phyloP scores from a whole-genome alignment of 2,329 filamentous ascomycete species.

The Cercospora sojina region DNA sequence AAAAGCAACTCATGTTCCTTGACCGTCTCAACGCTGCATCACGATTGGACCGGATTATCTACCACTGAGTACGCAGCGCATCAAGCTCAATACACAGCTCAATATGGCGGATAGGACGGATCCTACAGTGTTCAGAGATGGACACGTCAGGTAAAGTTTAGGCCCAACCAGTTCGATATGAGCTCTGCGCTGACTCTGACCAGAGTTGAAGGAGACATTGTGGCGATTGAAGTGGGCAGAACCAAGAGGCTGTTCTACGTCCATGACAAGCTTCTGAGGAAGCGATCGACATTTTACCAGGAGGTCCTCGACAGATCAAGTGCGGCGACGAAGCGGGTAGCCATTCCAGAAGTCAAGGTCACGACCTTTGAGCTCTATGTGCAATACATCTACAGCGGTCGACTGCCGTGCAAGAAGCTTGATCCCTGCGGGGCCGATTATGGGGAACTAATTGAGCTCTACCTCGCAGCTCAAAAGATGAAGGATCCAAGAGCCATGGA shows the following conservation, averaged over 20 bases:
- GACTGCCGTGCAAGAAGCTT: not conserved
- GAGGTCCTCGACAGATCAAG: no score
- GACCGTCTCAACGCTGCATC: no score
- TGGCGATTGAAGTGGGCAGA: not conserved
- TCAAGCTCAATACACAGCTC: not conserved
- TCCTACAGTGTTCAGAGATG: not conserved
- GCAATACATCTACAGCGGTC: slow-evolving; percentile 8
- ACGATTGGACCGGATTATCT: no score
- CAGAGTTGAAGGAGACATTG: not conserved
- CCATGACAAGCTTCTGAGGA: not conserved
- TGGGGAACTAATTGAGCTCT: not conserved
- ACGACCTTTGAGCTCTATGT: not conserved
- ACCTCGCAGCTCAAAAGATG: not conserved
- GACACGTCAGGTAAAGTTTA: not conserved
- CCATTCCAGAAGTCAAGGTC: no score
- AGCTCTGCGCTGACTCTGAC: not conserved
- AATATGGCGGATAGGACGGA: not conserved
- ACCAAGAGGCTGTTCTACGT: not conserved
- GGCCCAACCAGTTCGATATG: not conserved
- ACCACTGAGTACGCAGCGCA: no score
- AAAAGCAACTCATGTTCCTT: no score
- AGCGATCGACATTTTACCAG: no score
- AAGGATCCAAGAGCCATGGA: not conserved
- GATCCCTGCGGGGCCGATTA: not conserved
- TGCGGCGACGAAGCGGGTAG: no score